Base-by-base conservation (phyloP, 805 yeast species). In the Zygoascus ofunaensis region DNA sequence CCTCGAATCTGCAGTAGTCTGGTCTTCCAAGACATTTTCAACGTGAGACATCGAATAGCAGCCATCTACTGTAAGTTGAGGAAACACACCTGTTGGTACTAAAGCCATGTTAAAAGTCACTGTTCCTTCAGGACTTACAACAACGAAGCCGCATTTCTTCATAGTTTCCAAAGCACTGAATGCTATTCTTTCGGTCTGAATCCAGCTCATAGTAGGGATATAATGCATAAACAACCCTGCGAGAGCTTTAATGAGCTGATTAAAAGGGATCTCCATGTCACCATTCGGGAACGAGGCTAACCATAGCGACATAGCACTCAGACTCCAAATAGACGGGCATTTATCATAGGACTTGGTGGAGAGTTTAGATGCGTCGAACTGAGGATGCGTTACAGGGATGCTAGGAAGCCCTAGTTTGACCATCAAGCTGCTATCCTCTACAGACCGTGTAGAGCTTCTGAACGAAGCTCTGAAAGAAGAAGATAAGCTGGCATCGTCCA, bases 61-160 rank as follows among this genome's bases (percentile, higher is more conserved):
- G 2, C 68, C 66, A 37, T 42, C 37, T n/a, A 64, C 62, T 10
- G 64, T 48, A 5, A 63, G 46, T 5, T 48, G 41, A 3, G 69
- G 60, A 15, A 65, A 34, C 15, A 65, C 69, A 1, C 70, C 70
- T 1, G 57, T 43, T 12, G 40, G 41, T 4, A 22, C 33, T 33
- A 30, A 28, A 12, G 26, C n/a, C 4, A 24, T 4, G 23, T 34
- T 20, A 20, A 26, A 21, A 5, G 43, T 21, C 5, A 47, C 53
- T 45, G 23, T 15, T n/a, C 20, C 45, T 37, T 38, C 39, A 41
- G 34, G 41, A 50, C 36, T 34, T 38, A 21, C 47, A 28, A 38
- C 46, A 5, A 34, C 41, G n/a, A 32, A 42, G 14, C 60, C 40
- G 33, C 60, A 55, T 1, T 55, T 54, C 32, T 54, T 55, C 8